Conservation (phyloP, 768 basidiomycete species). For the Tephrocybe sp. region DNA sequence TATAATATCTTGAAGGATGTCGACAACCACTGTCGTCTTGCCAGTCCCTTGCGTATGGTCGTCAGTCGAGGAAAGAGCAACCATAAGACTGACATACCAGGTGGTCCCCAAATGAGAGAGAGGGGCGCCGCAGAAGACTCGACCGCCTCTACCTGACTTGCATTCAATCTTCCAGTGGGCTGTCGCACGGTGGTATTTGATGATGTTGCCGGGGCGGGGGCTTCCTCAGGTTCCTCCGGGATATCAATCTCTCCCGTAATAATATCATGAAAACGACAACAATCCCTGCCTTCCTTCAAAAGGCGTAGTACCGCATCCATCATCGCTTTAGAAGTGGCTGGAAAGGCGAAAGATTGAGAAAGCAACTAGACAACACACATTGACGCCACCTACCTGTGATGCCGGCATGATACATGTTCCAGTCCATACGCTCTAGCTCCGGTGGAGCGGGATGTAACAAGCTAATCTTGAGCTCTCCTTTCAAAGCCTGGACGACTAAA, state of each 20-base stretch:
- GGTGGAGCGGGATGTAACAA: slow-evolving; percentile 61
- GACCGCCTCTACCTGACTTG: slow-evolving; percentile 55
- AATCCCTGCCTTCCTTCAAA: slow-evolving; percentile 38
- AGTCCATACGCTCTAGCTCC: slow-evolving; percentile 58
- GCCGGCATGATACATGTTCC: slow-evolving; percentile 65
- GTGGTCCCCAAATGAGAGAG: slow-evolving; percentile 70
- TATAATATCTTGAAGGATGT: slow-evolving; percentile 50
- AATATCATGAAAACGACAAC: slow-evolving; percentile 50
- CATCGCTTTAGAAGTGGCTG: slow-evolving; percentile 66
- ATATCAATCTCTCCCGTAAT: slow-evolving; percentile 34
- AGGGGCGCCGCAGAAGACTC: slow-evolving; percentile 41
- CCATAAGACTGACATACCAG: slow-evolving; percentile 37
- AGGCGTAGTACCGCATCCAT: slow-evolving; percentile 59
- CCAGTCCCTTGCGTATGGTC: slow-evolving; percentile 50
- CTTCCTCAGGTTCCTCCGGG: background rate
- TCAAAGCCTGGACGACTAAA: slow-evolving; percentile 50
- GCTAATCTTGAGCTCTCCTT: slow-evolving; percentile 55
- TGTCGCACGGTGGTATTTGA: background rate
- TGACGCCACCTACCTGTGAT: slow-evolving; percentile 45
- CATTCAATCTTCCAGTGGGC: slow-evolving; percentile 39
- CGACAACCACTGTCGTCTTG: slow-evolving; percentile 70
- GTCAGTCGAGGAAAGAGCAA: background rate
- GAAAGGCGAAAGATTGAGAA: background rate
- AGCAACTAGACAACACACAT: background rate
- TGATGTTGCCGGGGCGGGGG: background rate